Conservation (phyloP, 257 asterid genomes). For the Solanum infundibuliforme region DNA sequence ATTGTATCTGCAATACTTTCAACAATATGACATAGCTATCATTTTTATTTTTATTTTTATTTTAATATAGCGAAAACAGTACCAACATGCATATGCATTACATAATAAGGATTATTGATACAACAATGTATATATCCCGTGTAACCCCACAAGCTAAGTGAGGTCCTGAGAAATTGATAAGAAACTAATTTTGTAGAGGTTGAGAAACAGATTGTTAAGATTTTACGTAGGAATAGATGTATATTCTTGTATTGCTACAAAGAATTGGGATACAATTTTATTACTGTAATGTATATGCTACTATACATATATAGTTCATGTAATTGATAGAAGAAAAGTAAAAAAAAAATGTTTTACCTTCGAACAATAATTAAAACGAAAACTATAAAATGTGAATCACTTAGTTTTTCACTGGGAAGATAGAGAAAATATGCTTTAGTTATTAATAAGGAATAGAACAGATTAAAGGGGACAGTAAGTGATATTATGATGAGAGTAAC, state of each 20-base stretch:
- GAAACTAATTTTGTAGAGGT: neutral
- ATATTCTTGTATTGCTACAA: neutral
- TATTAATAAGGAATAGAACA: neutral
- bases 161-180: neutral
- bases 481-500: neutral
- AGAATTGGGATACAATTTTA: neutral
- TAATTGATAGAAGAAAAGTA: neutral
- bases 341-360: neutral
- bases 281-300: neutral
- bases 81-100: neutral
- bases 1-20: neutral
- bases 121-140: neutral
- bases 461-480: neutral
- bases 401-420: neutral
- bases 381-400: neutral
- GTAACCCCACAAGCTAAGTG: neutral
- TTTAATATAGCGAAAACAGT: neutral
- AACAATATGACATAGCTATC: neutral
- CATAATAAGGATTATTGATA: neutral
- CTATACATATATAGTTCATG: neutral
- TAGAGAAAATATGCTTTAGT: neutral
- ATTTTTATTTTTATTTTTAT: neutral
- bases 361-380: neutral
- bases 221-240: neutral
- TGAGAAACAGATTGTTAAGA: neutral